Evolutionary conservation across 2,329 filamentous ascomycete genomes (phyloP).

Genomic region (Huntiella bhutanensis): DNA sequence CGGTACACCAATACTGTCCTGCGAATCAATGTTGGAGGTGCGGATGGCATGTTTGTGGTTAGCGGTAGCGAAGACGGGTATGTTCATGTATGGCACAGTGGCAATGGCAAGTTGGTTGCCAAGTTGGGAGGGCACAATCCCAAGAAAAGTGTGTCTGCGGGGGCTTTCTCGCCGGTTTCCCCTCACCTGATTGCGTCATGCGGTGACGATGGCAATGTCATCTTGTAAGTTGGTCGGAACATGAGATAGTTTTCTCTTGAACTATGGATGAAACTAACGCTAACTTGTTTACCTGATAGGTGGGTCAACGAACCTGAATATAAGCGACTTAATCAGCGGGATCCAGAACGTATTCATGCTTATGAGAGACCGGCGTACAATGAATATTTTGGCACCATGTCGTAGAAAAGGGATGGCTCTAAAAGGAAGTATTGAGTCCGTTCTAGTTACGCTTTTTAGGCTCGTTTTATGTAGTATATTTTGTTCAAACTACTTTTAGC

Average conservation of each 20-base stretch:
- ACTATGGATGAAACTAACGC: background rate
- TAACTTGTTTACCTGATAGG: background rate
- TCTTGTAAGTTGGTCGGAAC: slow-evolving; percentile 45
- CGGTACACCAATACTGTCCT: slow-evolving; percentile 62
- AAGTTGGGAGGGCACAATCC: slow-evolving; percentile 49
- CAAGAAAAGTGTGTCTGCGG: slow-evolving; percentile 59
- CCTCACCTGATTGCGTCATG: slow-evolving; percentile 76
- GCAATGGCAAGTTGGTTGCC: slow-evolving; percentile 57
- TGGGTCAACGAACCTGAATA: background rate
- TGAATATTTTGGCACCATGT: too few species aligned
- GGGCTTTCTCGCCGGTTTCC: slow-evolving; percentile 73
- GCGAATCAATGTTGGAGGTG: slow-evolving; percentile 67
- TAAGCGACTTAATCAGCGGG: background rate
- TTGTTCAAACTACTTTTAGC: too few species aligned
- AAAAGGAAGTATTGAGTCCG: too few species aligned
- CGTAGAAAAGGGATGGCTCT: too few species aligned
- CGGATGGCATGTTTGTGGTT: slow-evolving; percentile 76
- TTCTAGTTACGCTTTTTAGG: too few species aligned
- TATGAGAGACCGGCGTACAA: too few species aligned
- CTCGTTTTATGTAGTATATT: too few species aligned
- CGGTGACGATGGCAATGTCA: slow-evolving; percentile 69
- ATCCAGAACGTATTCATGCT: too few species aligned
- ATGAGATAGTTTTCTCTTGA: background rate
- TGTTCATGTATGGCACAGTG: slow-evolving; percentile 83
- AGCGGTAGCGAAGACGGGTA: slow-evolving; percentile 70